Percentiles rank a stretch among this genome's conserved stretches.
Conservation (phyloP, 164 flowering plant species). For the Protea cynaroides region DNA sequence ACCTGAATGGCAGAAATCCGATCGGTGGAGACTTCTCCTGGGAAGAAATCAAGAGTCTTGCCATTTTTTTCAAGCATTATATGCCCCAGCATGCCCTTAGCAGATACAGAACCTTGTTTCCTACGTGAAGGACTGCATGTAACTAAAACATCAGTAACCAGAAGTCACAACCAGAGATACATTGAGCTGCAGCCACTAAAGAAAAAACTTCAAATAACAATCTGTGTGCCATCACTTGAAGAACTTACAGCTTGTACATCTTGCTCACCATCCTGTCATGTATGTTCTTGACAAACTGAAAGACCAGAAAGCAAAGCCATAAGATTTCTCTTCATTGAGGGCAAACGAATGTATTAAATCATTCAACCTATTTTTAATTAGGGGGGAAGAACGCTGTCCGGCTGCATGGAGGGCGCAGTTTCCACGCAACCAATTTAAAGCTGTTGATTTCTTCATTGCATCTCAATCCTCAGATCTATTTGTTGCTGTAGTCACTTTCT, state of each 20-base stretch:
- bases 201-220: neutral
- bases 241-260: conserved; percentile 74
- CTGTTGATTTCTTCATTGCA: too few relatives aligned
- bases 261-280: conserved; percentile 85
- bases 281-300: conserved; percentile 78
- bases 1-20: conserved; percentile 92
- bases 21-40: conserved; percentile 70
- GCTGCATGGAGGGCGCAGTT: too few relatives aligned
- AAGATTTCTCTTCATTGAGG: neutral
- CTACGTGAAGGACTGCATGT: conserved; percentile 31
- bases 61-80: conserved; percentile 92
- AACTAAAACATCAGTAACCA: conserved; percentile 9
- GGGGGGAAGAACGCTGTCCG: too few relatives aligned
- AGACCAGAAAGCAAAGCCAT: neutral
- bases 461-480: too few relatives aligned
- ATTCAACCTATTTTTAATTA: too few relatives aligned
- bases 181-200: neutral
- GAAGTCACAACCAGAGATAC: conserved; percentile 1
- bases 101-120: conserved; percentile 34
- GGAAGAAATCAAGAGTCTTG: conserved; percentile 52
- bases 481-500: too few relatives aligned
- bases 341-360: too few relatives aligned
- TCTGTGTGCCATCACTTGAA: neutral
- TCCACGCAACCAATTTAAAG: too few relatives aligned
- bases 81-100: conserved; percentile 23